Conservation (phyloP, 1,139 yeast genomes). For the Maudiozyma humilis region DNA sequence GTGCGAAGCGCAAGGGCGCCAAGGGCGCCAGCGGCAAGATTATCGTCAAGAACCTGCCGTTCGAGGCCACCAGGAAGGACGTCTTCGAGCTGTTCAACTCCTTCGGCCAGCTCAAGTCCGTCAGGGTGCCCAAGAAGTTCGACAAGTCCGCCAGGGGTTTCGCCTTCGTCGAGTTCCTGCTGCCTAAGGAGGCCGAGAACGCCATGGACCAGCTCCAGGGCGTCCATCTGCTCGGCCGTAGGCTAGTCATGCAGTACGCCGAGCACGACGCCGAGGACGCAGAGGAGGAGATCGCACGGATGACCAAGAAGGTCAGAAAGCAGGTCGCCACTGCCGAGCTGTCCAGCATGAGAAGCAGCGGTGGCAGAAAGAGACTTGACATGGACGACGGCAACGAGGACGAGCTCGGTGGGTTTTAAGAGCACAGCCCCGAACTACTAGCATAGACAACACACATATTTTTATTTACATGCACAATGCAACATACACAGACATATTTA, state of each 20-base stretch:
- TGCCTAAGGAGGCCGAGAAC: constrained; percentile 85
- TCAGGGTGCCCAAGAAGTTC: constrained; percentile 92
- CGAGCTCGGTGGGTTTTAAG: constrained; percentile 14
- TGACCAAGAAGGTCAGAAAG: constrained; percentile 76
- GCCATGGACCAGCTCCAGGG: constrained; percentile 96
- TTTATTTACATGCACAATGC: no score
- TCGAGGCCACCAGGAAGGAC: constrained; percentile 90
- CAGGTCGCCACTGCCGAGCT: constrained; percentile 74
- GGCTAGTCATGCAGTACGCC: constrained; percentile 92
- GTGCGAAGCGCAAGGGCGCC: constrained; percentile 14
- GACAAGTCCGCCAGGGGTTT: constrained; percentile 94
- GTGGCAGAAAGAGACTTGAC: constrained; percentile 69
- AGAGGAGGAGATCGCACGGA: constrained; percentile 80
- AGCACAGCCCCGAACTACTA: background rate
- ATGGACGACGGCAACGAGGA: constrained; percentile 37
- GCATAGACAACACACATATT: background rate
- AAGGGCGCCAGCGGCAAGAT: constrained; percentile 54
- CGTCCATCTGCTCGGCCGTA: constrained; percentile 92
- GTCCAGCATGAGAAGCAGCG: constrained; percentile 57
- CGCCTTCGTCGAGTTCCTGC: constrained; percentile 88
- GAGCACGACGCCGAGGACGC: constrained; percentile 73
- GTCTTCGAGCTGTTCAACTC: constrained; percentile 84
- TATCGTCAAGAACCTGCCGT: constrained; percentile 92
- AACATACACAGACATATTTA: no score
- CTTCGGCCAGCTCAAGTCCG: constrained; percentile 89